Conservation (phyloP, 345 rosid species). For the Populus davidiana region DNA sequence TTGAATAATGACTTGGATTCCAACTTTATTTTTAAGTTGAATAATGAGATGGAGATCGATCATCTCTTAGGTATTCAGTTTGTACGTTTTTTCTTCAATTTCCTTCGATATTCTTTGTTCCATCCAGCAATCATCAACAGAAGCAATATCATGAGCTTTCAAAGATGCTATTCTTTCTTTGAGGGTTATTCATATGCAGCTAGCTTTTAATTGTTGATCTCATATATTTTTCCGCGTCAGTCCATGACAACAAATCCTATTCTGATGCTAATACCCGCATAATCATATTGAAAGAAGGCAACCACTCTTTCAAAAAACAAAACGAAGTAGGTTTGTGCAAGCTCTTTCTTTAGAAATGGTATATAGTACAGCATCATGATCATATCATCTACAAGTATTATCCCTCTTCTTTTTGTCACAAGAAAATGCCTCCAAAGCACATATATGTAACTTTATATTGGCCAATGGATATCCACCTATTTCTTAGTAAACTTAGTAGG, state of each 20-base stretch:
- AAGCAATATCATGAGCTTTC: neutral
- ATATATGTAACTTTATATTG: conserved; percentile 14
- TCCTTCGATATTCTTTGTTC: conserved; percentile 7
- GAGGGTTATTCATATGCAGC: neutral
- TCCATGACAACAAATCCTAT: neutral
- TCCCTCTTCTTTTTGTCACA: neutral
- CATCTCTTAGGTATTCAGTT: conserved; percentile 13
- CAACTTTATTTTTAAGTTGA: conserved; percentile 49
- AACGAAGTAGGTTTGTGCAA: neutral
- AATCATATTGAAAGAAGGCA: neutral
- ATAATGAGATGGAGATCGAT: conserved; percentile 50
- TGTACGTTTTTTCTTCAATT: neutral
- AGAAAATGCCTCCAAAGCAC: conserved; percentile 18
- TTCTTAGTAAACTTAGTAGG: conserved; percentile 23
- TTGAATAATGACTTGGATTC: conserved; percentile 66
- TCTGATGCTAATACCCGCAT: neutral
- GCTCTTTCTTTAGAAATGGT: neutral
- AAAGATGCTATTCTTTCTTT: neutral
- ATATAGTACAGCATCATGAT: neutral
- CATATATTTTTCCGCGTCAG: neutral
- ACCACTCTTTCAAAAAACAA: neutral
- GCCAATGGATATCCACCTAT: conserved; percentile 47
- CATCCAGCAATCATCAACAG: conserved; percentile 8
- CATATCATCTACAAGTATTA: neutral
- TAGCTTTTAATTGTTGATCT: neutral